Evolutionary conservation across 2,329 filamentous ascomycete species (phyloP), one percentile per base, ranked within the genome.

Genomic region (Microcyclosporella mali): DNA sequence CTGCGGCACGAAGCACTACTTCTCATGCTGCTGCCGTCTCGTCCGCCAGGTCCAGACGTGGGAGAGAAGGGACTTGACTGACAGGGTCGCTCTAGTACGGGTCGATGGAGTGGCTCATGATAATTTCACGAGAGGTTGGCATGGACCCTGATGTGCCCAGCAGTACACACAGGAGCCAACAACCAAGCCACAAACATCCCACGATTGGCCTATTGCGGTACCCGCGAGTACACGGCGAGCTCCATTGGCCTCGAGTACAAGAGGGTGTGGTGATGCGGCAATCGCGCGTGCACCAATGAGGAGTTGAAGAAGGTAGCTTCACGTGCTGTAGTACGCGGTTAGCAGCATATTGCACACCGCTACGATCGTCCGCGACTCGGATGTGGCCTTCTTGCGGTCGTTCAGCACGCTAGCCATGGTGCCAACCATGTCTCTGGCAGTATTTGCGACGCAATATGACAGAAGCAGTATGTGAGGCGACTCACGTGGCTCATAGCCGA

Each of bases 261-360:
- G 15, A 33, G 33, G 34, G 40, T 41, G n/a, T 31, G 15, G 19
- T 33, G 25, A n/a, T 31, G 37, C 37, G 37, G 35, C 35, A 37
- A 7, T n/a, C 35, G 35, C 35, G 35, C 8, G 14, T 30, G 21
- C 15, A 9, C 39, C 39, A 41, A 41, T 35, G 8, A 41, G 21
- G 16, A 10, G 14, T 10, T 18, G 17, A 25, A 16, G 12, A n/a
- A 14, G n/a, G 12, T 15, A 37, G 19, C 16, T 37, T 37, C 33
- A 25, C 11, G 15, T 36, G 3, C 31, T n/a, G 37, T 39, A 31
- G 25, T 29, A 39, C 37, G 16, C 37, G 37, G 37, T 27, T 30
- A 42, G 27, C 21, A 9, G 21, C 21, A 25, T 25, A 25, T 25
- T 25, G 33, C 40, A 42, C 40, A 42, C 40, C 40, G 40, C 40